These are phyloP conservation scores for Scenedesmus sp. DNA, from an alignment of 163 green algal species.

Conservation along the genomic window DNA sequence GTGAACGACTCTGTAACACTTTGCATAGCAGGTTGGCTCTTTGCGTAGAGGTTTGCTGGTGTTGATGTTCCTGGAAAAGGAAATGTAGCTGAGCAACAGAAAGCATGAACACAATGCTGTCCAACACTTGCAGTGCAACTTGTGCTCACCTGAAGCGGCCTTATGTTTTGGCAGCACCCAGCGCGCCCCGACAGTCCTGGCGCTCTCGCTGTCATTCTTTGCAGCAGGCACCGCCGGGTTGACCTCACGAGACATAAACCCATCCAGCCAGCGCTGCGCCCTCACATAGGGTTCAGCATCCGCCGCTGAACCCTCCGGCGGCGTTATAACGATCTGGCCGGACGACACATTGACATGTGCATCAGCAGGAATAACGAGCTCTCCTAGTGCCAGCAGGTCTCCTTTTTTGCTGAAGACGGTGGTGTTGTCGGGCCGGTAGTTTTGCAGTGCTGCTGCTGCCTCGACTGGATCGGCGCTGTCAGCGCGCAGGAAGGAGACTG, in stretches of 20 bases:
- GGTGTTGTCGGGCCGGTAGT: constrained; percentile 55
- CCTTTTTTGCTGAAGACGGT: constrained; percentile 54
- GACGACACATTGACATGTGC: constrained; percentile 6
- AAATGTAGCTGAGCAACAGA: too few relatives aligned
- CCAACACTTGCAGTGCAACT: not conserved
- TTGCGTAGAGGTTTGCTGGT: too few relatives aligned
- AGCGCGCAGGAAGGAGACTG: constrained; percentile 59
- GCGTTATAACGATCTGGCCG: not conserved
- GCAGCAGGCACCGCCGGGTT: not conserved
- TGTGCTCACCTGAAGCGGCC: constrained; percentile 8
- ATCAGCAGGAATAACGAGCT: constrained; percentile 42
- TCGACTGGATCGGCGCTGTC: constrained; percentile 36
- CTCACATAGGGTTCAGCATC: not conserved
- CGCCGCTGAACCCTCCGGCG: not conserved
- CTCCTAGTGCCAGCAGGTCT: constrained; percentile 41
- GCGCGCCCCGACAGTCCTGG: not conserved
- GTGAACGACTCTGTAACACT: too few relatives aligned
- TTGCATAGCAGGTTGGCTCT: too few relatives aligned
- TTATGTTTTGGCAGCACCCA: constrained; percentile 23
- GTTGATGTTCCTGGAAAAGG: too few relatives aligned
- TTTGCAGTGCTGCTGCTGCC: constrained; percentile 7
- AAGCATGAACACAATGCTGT: too few relatives aligned
- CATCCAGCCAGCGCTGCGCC: constrained; percentile 29
- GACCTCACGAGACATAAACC: constrained; percentile 8
- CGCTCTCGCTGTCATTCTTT: not conserved